Conservation (phyloP, 1,139 yeast genomes). For the Hyphopichia burtonii region DNA sequence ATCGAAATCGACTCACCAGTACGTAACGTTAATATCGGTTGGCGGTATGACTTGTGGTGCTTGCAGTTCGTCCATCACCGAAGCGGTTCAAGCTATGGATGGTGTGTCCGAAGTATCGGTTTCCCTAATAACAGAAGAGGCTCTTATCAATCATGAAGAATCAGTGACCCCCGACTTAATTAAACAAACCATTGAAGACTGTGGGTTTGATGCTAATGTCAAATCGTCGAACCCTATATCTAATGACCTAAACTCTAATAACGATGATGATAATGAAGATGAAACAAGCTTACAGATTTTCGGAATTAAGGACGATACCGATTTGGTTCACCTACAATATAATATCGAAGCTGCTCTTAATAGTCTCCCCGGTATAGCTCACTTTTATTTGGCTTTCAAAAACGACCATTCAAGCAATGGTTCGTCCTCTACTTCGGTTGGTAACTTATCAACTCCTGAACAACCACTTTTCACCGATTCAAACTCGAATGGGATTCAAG, state of each 20-base stretch:
- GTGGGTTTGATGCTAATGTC: slow-evolving; percentile 32
- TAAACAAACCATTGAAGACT: slow-evolving; percentile 28
- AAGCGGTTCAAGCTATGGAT: slow-evolving; percentile 42
- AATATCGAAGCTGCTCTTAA: slow-evolving; percentile 40
- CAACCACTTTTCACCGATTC: slow-evolving; percentile 10
- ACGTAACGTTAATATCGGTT: slow-evolving; percentile 29
- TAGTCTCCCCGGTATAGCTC: slow-evolving; percentile 28
- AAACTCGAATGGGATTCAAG: slow-evolving; percentile 13
- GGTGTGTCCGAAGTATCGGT: slow-evolving; percentile 58
- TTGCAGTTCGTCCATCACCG: slow-evolving; percentile 66
- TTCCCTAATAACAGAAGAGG: slow-evolving; percentile 74
- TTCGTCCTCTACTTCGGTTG: background rate
- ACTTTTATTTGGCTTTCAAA: slow-evolving; percentile 21
- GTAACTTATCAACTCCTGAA: background rate
- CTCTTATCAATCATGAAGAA: slow-evolving; percentile 48
- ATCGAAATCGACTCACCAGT: slow-evolving; percentile 3
- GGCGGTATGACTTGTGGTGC: slow-evolving; percentile 90
- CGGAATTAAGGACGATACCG: slow-evolving; percentile 29
- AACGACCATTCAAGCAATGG: slow-evolving; percentile 4
- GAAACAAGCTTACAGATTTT: slow-evolving; percentile 30
- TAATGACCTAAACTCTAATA: background rate
- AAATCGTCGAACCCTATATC: background rate
- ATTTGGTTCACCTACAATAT: slow-evolving; percentile 30
- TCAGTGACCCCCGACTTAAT: slow-evolving; percentile 27
- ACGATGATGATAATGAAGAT: slow-evolving; percentile 22